Conservation (phyloP, 2,329 filamentous ascomycete genomes). For the Exophiala mesophila region DNA sequence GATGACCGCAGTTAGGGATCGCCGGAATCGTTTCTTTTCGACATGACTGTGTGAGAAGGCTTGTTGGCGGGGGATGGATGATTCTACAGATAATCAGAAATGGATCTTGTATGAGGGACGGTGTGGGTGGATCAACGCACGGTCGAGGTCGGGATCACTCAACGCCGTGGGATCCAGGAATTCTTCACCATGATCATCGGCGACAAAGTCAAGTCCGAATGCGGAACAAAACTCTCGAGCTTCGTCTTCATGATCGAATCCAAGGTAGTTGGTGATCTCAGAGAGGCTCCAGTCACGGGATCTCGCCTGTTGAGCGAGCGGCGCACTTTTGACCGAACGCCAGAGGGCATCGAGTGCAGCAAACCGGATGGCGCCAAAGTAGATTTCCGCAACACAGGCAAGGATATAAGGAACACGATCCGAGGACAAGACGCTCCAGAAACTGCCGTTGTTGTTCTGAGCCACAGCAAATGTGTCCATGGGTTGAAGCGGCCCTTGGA, state of each 20-base stretch:
- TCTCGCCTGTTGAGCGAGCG: conserved; percentile 44
- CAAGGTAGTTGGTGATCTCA: conserved; percentile 48
- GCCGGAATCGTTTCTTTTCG: conserved; percentile 53
- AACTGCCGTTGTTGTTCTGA: conserved; percentile 54
- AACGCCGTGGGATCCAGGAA: conserved; percentile 49
- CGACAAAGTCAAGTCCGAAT: conserved; percentile 49
- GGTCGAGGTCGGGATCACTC: conserved; percentile 44
- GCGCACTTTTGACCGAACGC: conserved; percentile 47
- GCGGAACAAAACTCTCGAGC: conserved; percentile 50
- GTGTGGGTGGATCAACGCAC: conserved; percentile 32
- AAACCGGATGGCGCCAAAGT: conserved; percentile 56
- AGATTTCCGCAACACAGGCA: conserved; percentile 60
- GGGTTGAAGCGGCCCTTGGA: conserved; percentile 48
- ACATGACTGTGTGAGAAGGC: conserved; percentile 51
- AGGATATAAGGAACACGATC: conserved; percentile 55
- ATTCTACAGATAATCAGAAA: conserved; percentile 22
- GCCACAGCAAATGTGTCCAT: conserved; percentile 49
- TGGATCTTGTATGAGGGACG: conserved; percentile 26
- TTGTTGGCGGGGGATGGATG: conserved; percentile 37
- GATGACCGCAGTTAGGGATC: conserved; percentile 54
- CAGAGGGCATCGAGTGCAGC: conserved; percentile 52
- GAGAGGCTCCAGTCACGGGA: conserved; percentile 54
- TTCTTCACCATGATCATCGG: conserved; percentile 41
- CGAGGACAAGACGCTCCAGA: conserved; percentile 55
- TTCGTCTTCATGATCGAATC: conserved; percentile 53